These are phyloP conservation scores for Gonium pectorale DNA, from an alignment of 139 green algal genomes.

Conservation along the genomic window DNA sequence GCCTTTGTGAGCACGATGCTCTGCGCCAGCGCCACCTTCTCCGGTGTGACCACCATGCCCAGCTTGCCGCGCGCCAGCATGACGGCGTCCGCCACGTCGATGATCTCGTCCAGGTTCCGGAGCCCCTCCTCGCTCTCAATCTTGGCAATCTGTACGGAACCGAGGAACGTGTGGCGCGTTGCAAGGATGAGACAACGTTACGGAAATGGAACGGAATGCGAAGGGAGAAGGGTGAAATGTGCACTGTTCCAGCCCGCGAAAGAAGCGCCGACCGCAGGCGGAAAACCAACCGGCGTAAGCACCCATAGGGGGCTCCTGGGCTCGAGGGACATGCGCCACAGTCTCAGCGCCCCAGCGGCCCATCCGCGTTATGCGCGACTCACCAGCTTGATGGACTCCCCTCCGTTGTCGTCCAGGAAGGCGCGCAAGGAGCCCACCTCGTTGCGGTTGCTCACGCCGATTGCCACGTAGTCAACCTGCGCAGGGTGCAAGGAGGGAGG, in stretches of 20 bases:
- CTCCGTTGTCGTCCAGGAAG: constrained; percentile 57
- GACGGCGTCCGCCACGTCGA: constrained; percentile 65
- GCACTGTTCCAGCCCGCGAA: too few species aligned
- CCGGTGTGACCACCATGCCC: constrained; percentile 66
- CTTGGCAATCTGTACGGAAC: constrained; percentile 64
- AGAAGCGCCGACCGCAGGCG: too few species aligned
- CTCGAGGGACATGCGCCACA: too few species aligned
- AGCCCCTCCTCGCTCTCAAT: constrained; percentile 79
- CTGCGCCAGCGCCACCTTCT: constrained; percentile 71
- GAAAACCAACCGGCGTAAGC: too few species aligned
- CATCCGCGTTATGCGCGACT: too few species aligned
- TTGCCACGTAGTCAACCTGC: constrained; percentile 66
- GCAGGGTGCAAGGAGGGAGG: too few species aligned
- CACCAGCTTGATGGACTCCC: constrained; percentile 46
- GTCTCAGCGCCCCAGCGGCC: too few species aligned
- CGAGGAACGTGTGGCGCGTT: too few species aligned
- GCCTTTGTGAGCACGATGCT: constrained; percentile 58
- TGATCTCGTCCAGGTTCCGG: constrained; percentile 72
- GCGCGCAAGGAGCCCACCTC: constrained; percentile 49
- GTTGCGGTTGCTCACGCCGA: constrained; percentile 23
- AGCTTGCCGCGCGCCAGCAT: constrained; percentile 71
- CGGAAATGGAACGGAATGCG: background rate
- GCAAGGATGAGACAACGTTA: too few species aligned
- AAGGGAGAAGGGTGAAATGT: background rate
- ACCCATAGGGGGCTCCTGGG: too few species aligned